Conservation (phyloP, 2,329 filamentous ascomycete species). For the Epichloe coenophiala region DNA sequence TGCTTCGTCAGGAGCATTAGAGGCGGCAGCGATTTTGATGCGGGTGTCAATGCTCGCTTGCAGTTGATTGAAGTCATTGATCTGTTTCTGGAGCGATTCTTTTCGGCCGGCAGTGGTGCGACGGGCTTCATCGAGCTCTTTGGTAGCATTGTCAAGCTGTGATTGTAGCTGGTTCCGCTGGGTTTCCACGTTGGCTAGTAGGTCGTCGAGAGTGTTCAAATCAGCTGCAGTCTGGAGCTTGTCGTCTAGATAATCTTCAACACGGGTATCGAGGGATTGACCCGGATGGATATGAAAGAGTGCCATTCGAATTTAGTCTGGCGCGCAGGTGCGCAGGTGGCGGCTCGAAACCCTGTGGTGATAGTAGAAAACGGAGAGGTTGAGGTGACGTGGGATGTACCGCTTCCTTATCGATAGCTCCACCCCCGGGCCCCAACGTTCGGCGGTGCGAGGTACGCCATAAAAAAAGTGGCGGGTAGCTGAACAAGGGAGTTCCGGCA, state of each 20-base stretch:
- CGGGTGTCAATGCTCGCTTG: slow-evolving; percentile 71
- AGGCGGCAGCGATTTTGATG: slow-evolving; percentile 59
- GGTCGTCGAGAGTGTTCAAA: slow-evolving; percentile 62
- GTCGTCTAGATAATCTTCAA: slow-evolving; percentile 90
- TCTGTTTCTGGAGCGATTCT: slow-evolving; percentile 45
- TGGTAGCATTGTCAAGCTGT: slow-evolving; percentile 66
- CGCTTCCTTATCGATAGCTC: background rate
- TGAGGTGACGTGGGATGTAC: background rate
- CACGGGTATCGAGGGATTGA: slow-evolving; percentile 41
- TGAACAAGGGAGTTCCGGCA: no score
- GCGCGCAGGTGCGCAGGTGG: background rate
- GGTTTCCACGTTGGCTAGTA: slow-evolving; percentile 63
- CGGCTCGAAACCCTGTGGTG: background rate
- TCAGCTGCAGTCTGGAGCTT: slow-evolving; percentile 80
- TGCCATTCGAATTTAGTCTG: slow-evolving; percentile 7
- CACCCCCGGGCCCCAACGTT: background rate
- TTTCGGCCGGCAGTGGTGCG: slow-evolving; percentile 48
- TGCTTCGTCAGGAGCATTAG: slow-evolving; percentile 75
- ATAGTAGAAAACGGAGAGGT: no score
- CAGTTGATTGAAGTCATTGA: slow-evolving; percentile 56
- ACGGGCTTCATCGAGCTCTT: slow-evolving; percentile 55
- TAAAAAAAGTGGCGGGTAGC: no score
- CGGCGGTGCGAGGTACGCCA: no score
- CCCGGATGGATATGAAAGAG: slow-evolving; percentile 12
- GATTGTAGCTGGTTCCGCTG: slow-evolving; percentile 73